phyloP scores from a whole-genome alignment of 2,329 filamentous ascomycete species.

The Daldinia sp. region DNA sequence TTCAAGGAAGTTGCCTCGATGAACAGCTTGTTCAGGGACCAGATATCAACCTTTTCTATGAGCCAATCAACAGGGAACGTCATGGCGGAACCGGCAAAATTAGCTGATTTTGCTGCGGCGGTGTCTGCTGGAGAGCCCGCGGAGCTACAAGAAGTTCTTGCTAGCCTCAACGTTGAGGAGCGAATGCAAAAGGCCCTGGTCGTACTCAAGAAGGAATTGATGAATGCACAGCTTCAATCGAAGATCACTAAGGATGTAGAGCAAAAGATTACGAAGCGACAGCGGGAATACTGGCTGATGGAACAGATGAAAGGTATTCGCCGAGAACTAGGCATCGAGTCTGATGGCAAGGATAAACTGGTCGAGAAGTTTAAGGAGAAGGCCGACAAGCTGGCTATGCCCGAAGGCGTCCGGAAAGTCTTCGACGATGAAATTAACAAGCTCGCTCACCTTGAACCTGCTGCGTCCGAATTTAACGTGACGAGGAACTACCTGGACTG shows the following conservation, averaged over 20 bases:
- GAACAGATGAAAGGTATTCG: slow-evolving; percentile 99
- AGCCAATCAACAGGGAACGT: slow-evolving; percentile 95
- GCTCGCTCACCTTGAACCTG: slow-evolving; percentile 91
- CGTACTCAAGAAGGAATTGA: slow-evolving; percentile 96
- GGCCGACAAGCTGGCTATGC: slow-evolving; percentile 92
- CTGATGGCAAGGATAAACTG: slow-evolving; percentile 96
- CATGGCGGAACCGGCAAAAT: slow-evolving; percentile 90
- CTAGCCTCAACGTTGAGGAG: slow-evolving; percentile 89
- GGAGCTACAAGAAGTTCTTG: slow-evolving; percentile 91
- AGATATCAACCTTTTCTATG: slow-evolving; percentile 96
- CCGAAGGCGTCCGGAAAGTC: slow-evolving; percentile 93
- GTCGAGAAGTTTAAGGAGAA: slow-evolving; percentile 98
- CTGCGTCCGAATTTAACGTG: slow-evolving; percentile 97
- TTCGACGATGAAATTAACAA: slow-evolving; percentile 99
- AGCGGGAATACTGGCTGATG: slow-evolving; percentile 98
- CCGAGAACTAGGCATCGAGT: slow-evolving; percentile 93
- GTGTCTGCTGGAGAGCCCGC: slow-evolving; percentile 93
- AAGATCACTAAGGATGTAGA: slow-evolving; percentile 99
- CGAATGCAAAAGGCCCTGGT: slow-evolving; percentile 90
- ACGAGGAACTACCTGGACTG: slow-evolving; percentile 98
- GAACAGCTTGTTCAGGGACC: slow-evolving; percentile 94
- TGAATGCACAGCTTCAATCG: slow-evolving; percentile 95
- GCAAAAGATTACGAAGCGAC: slow-evolving; percentile 94
- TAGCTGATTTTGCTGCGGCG: slow-evolving; percentile 96
- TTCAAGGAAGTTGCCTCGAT: slow-evolving; percentile 96